Evolutionary conservation across 352 stramenopile species (phyloP).

Genomic region (Phytophthora brassicae): DNA sequence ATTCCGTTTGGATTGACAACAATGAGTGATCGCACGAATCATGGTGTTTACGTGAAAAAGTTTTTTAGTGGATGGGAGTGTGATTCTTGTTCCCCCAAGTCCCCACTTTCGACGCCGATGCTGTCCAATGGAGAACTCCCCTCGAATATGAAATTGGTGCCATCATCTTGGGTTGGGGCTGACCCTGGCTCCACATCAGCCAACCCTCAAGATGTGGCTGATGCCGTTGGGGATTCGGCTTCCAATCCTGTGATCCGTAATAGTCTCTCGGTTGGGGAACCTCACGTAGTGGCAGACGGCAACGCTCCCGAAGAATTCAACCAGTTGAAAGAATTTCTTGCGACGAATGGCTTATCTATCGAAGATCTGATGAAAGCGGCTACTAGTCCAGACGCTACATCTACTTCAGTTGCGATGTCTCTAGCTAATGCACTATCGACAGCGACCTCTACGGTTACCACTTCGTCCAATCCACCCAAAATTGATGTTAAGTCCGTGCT

Average conservation of each 20-base stretch:
- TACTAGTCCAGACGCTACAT: slow-evolving; percentile 46
- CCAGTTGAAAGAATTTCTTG: slow-evolving; percentile 63
- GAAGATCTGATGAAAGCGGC: slow-evolving; percentile 72
- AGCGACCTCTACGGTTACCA: neutral
- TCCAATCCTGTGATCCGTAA: neutral
- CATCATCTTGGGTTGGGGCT: slow-evolving; percentile 38
- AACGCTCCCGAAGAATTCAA: slow-evolving; percentile 44
- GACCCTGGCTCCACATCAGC: slow-evolving; percentile 11
- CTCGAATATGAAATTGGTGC: slow-evolving; percentile 51
- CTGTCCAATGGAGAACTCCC: slow-evolving; percentile 29
- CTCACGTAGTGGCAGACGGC: neutral
- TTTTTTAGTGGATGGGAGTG: slow-evolving; percentile 83
- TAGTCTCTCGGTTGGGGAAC: slow-evolving; percentile 12
- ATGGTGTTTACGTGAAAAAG: slow-evolving; percentile 80
- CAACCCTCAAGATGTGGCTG: slow-evolving; percentile 33
- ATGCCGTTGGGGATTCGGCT: slow-evolving; percentile 6
- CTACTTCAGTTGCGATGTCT: slow-evolving; percentile 14
- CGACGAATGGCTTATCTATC: slow-evolving; percentile 61
- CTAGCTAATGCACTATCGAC: slow-evolving; percentile 17
- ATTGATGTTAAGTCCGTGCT: slow-evolving; percentile 20
- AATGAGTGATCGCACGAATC: slow-evolving; percentile 79
- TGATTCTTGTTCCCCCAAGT: slow-evolving; percentile 44
- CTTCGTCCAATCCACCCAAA: slow-evolving; percentile 7
- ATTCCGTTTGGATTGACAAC: slow-evolving; percentile 86
- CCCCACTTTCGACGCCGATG: neutral